Conservation (phyloP, 768 basidiomycete genomes). For the Gloeopeniophorella convolvens region DNA sequence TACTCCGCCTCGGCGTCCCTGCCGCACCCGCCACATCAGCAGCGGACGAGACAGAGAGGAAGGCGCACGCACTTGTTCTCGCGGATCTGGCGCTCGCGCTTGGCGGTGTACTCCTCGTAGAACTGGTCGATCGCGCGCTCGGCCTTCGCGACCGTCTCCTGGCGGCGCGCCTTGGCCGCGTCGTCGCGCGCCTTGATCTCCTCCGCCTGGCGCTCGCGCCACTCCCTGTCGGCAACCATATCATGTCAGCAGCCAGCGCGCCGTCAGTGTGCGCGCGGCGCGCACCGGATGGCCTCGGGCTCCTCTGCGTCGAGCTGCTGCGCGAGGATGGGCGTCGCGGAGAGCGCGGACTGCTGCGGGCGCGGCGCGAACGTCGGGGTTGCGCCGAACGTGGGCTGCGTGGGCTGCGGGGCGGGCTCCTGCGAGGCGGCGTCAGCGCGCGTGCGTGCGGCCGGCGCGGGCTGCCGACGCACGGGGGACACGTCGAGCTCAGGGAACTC, state of each 20-base stretch:
- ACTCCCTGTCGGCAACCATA: conserved; percentile 46
- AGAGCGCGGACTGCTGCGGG: conserved; percentile 63
- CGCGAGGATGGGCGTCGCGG: conserved; percentile 67
- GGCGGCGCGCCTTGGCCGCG: conserved; percentile 63
- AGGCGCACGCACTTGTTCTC: conserved; percentile 81
- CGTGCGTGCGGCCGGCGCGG: not conserved
- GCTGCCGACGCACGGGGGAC: conserved; percentile 30
- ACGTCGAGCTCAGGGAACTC: conserved; percentile 79
- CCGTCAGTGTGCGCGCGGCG: not conserved
- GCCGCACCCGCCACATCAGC: conserved; percentile 12
- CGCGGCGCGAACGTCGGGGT: conserved; percentile 63
- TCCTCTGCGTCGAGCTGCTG: conserved; percentile 71
- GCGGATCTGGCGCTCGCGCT: conserved; percentile 85
- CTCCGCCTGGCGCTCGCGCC: conserved; percentile 80
- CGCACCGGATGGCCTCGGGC: conserved; percentile 80
- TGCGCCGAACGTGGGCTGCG: conserved; percentile 41
- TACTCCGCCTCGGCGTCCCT: conserved; percentile 88
- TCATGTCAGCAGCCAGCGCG: too few species aligned
- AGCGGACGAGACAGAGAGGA: not conserved
- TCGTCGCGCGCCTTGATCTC: conserved; percentile 85
- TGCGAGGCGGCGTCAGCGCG: conserved; percentile 7
- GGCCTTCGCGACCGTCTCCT: conserved; percentile 79
- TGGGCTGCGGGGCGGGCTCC: conserved; percentile 14
- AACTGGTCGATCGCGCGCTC: conserved; percentile 86
- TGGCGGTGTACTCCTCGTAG: conserved; percentile 79